Conservation (phyloP, 495 filamentous ascomycete genomes). For the Talaromyces ruber region DNA sequence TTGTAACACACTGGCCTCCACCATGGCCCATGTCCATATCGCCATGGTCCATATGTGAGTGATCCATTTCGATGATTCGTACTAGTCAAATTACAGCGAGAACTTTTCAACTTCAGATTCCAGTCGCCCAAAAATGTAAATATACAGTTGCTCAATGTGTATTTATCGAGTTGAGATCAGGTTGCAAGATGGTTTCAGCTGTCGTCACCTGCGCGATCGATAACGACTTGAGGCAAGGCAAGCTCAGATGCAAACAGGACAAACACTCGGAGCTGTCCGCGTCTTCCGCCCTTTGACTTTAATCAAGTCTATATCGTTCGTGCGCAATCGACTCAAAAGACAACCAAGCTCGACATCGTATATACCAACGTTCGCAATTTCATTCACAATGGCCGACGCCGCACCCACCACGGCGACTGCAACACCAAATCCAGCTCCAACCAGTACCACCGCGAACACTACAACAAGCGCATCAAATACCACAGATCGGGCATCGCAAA, state of each 20-base stretch:
- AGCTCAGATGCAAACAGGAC: constrained; percentile 27
- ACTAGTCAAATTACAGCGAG: neutral
- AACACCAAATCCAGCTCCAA: neutral
- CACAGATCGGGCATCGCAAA: neutral
- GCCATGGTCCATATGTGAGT: constrained; percentile 30
- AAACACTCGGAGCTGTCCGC: constrained; percentile 27
- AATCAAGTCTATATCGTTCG: neutral
- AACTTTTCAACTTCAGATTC: neutral
- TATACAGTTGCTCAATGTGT: neutral
- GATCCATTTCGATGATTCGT: constrained; percentile 18
- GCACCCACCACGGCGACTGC: neutral
- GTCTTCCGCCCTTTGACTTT: neutral
- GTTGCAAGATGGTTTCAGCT: neutral
- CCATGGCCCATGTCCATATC: constrained; percentile 50
- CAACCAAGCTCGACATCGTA: neutral
- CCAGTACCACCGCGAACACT: neutral
- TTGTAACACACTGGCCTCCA: constrained; percentile 72
- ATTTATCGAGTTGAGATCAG: neutral
- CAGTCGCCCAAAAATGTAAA: neutral
- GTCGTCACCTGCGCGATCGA: neutral
- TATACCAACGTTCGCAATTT: neutral
- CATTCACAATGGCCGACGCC: neutral
- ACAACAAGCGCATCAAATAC: neutral
- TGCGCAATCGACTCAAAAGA: neutral
- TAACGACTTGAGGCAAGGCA: neutral